phyloP scores from a whole-genome alignment of 805 yeast genomes.

The Zygosaccharomyces siamensis region DNA sequence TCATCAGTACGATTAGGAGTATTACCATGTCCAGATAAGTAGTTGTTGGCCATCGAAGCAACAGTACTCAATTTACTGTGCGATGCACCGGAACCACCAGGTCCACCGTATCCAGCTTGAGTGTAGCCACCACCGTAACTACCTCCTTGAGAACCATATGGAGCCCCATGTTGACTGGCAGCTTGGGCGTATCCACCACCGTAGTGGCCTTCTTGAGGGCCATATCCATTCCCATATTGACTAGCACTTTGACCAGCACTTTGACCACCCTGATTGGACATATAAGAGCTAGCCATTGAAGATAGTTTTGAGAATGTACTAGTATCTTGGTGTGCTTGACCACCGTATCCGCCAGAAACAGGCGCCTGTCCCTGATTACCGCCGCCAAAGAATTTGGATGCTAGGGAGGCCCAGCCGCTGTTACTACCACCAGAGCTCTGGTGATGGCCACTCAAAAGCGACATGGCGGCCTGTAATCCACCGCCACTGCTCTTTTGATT shows the following conservation, averaged over 20 bases:
- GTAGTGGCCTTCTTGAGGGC: conserved; percentile 7
- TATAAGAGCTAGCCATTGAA: conserved; percentile 11
- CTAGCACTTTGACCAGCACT: neutral
- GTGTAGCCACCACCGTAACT: conserved; percentile 1
- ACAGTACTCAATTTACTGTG: neutral
- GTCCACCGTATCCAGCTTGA: conserved; percentile 2
- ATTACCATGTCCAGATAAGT: neutral
- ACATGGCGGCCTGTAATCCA: conserved; percentile 22
- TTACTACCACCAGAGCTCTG: conserved; percentile 17
- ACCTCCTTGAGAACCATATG: conserved; percentile 1
- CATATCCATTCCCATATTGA: neutral
- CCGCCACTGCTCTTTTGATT: conserved; percentile 18
- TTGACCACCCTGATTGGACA: conserved; percentile 8
- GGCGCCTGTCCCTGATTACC: neutral
- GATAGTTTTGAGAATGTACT: conserved; percentile 10
- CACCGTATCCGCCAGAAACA: conserved; percentile 2
- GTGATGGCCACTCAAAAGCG: conserved; percentile 17
- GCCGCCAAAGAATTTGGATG: conserved; percentile 23
- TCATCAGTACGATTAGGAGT: neutral
- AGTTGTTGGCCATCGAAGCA: conserved; percentile 4
- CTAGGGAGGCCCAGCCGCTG: conserved; percentile 25
- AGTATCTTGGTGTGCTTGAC: conserved; percentile 3
- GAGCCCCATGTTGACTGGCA: too few relatives aligned
- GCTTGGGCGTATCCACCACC: neutral
- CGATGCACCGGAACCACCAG: neutral